Conservation (phyloP, 306 rosid genomes). For the Cicer yamashitae region DNA sequence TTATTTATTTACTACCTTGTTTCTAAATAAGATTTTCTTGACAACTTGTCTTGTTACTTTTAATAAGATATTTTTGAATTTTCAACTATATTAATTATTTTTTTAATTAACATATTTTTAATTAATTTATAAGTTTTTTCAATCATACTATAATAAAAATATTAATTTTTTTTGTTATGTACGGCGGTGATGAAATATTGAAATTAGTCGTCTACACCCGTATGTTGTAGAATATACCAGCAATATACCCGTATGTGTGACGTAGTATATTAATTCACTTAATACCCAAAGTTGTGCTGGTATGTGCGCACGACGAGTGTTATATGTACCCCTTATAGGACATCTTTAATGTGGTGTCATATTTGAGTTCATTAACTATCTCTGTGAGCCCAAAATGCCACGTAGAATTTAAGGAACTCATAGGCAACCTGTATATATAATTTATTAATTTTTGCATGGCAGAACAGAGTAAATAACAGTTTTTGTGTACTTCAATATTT, state of each 20-base stretch:
- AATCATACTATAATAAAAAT: no score
- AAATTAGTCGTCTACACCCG: constrained; percentile 3
- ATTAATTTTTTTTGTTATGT: neutral
- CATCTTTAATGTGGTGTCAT: no score
- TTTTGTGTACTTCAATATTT: constrained; percentile 1
- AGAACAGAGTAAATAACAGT: neutral
- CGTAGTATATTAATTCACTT: constrained; percentile 27
- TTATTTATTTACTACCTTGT: neutral
- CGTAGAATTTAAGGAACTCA: no score
- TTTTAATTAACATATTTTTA: no score
- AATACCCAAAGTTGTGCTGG: constrained; percentile 24
- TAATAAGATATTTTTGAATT: no score
- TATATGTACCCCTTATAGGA: neutral
- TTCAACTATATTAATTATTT: no score
- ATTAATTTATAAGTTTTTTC: no score
- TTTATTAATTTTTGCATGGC: constrained; percentile 28
- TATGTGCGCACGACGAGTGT: constrained; percentile 46
- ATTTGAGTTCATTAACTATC: no score
- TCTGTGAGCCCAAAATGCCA: no score
- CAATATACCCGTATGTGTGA: neutral
- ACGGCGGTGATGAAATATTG: constrained; percentile 11
- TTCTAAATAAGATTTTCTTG: no score
- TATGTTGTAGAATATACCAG: constrained; percentile 16
- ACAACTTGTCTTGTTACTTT: no score
- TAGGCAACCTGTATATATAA: no score